These are phyloP conservation scores for Pseudopyricularia javanii DNA, from an alignment of 2,329 filamentous ascomycete species.

Conservation along the genomic window DNA sequence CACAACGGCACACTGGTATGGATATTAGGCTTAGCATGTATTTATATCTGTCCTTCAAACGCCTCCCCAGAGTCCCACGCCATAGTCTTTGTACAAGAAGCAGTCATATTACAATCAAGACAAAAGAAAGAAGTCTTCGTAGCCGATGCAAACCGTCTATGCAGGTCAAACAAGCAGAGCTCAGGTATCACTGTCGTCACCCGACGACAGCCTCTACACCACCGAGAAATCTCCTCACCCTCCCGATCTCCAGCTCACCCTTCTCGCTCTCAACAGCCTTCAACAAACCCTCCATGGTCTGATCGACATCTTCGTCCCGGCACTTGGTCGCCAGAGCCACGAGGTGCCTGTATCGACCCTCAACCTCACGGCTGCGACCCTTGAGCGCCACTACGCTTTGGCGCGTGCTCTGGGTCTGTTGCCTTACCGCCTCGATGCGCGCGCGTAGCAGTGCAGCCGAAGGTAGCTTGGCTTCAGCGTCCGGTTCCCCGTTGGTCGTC, in stretches of 20 bases:
- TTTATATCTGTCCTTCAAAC: not conserved
- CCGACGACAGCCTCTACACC: constrained; percentile 53
- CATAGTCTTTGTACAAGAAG: not conserved
- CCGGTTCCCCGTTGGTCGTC: constrained; percentile 17
- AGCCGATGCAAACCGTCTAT: not conserved
- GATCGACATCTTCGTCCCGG: constrained; percentile 66
- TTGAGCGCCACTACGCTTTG: constrained; percentile 60
- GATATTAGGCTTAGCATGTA: not conserved
- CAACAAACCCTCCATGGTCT: constrained; percentile 64
- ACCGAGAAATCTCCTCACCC: constrained; percentile 68
- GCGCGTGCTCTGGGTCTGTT: constrained; percentile 54
- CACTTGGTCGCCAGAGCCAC: constrained; percentile 79
- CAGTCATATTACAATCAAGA: not conserved
- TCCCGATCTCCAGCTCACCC: constrained; percentile 60
- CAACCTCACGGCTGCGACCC: constrained; percentile 69
- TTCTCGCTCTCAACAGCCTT: constrained; percentile 83
- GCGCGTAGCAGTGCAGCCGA: constrained; percentile 50
- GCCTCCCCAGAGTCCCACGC: not conserved
- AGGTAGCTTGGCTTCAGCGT: constrained; percentile 30
- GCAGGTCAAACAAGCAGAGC: not conserved
- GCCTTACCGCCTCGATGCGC: constrained; percentile 56
- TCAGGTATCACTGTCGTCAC: constrained; percentile 1
- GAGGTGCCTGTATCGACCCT: constrained; percentile 77
- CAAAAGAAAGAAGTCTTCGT: not conserved
- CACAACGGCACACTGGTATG: not conserved